These are phyloP conservation scores for Acrocalymma vagum DNA, from an alignment of 2,329 filamentous ascomycete genomes.

Conservation along the genomic window DNA sequence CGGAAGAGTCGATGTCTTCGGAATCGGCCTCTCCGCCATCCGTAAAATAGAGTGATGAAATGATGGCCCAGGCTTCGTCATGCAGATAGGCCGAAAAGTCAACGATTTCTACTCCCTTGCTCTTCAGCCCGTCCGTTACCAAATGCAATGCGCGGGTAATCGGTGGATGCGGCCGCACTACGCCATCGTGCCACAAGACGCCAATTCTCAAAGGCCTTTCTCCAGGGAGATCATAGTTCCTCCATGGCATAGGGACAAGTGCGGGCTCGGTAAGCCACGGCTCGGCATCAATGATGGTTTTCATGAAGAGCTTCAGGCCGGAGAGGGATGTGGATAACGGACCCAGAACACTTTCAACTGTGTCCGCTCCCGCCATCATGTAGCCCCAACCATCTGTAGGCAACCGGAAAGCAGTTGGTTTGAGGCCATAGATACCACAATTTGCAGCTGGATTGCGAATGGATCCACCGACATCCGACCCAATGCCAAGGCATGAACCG, in stretches of 20 bases:
- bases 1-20: conserved; percentile 59
- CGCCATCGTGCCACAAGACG: conserved; percentile 71
- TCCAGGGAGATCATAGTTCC: conserved; percentile 32
- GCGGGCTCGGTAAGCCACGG: conserved; percentile 68
- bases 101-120: conserved; percentile 60
- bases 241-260: conserved; percentile 68
- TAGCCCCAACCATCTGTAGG: conserved; percentile 53
- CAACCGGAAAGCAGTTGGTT: conserved; percentile 56
- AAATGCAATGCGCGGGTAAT: conserved; percentile 64
- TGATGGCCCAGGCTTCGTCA: conserved; percentile 58
- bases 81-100: conserved; percentile 61
- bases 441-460: conserved; percentile 36
- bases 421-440: conserved; percentile 42
- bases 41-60: conserved; percentile 55
- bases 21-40: conserved; percentile 67
- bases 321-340: conserved; percentile 63
- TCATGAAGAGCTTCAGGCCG: conserved; percentile 64
- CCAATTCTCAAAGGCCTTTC: conserved; percentile 60
- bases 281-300: conserved; percentile 58
- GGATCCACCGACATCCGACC: conserved; percentile 21
- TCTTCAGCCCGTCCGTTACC: conserved; percentile 54
- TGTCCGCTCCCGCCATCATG: conserved; percentile 56
- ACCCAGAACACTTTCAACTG: conserved; percentile 60
- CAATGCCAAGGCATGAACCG: conserved; percentile 63
- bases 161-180: conserved; percentile 72